phyloP scores from a whole-genome alignment of 2,329 filamentous ascomycete genomes.

The Dothideomycetes sp. region DNA sequence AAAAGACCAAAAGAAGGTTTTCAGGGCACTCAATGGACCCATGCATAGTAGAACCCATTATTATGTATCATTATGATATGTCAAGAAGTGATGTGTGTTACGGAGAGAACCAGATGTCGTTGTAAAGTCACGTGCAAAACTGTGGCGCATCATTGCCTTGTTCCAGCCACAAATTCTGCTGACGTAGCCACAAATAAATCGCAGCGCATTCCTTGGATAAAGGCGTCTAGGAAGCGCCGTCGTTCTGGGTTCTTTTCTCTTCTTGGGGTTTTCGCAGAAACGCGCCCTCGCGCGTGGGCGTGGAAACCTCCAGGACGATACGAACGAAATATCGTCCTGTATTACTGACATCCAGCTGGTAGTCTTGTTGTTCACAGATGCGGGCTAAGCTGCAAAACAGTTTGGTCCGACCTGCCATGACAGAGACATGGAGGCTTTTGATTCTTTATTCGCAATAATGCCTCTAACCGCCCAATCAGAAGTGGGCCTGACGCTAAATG shows the following conservation, averaged over 20 bases:
- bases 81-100: not conserved
- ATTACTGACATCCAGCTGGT: constrained; percentile 9
- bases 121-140: not conserved
- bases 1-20: not conserved
- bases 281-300: constrained; percentile 7
- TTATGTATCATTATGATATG: not conserved
- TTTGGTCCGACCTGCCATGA: too few relatives aligned
- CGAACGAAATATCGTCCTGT: constrained; percentile 12
- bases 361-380: constrained; percentile 1
- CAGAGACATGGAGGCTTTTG: constrained; percentile 6
- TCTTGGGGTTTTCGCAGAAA: constrained; percentile 10
- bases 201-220: constrained; percentile 6
- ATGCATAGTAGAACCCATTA: too few relatives aligned
- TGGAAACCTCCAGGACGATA: constrained; percentile 10
- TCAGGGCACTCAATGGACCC: not conserved
- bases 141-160: not conserved
- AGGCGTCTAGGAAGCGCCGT: constrained; percentile 5
- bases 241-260: constrained; percentile 1
- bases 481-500: constrained; percentile 9
- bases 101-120: not conserved
- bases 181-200: too few relatives aligned
- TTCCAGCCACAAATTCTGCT: constrained; percentile 1
- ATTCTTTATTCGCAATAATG: constrained; percentile 11
- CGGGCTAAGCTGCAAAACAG: not conserved
- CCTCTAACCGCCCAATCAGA: constrained; percentile 9